phyloP scores from a whole-genome alignment of 768 basidiomycete species.

The Leccinum subgranulosum region DNA sequence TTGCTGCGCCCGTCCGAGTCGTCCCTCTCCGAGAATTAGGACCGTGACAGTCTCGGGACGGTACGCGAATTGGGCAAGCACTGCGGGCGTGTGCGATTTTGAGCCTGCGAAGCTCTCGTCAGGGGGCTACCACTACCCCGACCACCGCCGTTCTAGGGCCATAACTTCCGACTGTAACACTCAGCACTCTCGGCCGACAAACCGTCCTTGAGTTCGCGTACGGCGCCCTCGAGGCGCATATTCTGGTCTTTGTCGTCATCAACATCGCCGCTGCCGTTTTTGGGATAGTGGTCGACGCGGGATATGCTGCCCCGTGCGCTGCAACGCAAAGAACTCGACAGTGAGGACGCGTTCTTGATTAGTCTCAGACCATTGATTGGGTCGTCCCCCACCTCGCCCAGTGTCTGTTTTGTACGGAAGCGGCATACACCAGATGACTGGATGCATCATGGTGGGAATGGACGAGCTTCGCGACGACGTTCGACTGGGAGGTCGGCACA shows the following conservation, averaged over 20 bases:
- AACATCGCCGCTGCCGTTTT: neutral
- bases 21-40: no score
- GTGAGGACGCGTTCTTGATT: slow-evolving; percentile 63
- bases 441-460: slow-evolving; percentile 53
- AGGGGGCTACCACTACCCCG: no score
- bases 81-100: no score
- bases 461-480: slow-evolving; percentile 56
- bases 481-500: slow-evolving; percentile 53
- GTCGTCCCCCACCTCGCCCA: slow-evolving; percentile 75
- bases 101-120: no score
- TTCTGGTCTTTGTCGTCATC: slow-evolving; percentile 18
- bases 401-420: slow-evolving; percentile 65
- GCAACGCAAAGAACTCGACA: slow-evolving; percentile 69
- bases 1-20: no score
- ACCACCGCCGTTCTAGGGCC: no score
- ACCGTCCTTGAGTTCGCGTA: no score
- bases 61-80: no score
- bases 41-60: no score
- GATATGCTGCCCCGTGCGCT: slow-evolving; percentile 58
- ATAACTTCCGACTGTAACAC: no score
- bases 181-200: no score
- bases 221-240: slow-evolving; percentile 32
- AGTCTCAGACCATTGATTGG: slow-evolving; percentile 39
- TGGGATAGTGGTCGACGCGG: neutral
- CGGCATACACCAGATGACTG: slow-evolving; percentile 50